phyloP scores from a whole-genome alignment of 2,329 filamentous ascomycete genomes.

The Cladophialophora immunda region DNA sequence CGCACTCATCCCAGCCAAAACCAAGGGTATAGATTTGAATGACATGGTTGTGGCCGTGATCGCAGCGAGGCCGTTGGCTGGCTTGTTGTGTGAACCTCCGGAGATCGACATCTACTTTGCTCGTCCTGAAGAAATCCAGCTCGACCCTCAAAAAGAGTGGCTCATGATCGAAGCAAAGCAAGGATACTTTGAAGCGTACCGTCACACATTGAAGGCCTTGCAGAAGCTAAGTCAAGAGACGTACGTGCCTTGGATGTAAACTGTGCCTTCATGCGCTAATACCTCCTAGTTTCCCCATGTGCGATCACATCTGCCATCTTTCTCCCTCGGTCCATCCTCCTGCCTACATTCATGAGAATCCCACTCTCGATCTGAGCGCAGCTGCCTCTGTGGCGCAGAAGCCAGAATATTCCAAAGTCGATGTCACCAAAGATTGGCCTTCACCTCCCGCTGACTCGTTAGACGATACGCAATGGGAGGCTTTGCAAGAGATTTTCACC shows the following conservation, averaged over 20 bases:
- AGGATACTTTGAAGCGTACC: slow-evolving; percentile 79
- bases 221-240: slow-evolving; percentile 70
- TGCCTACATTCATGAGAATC: slow-evolving; percentile 60
- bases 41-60: slow-evolving; percentile 70
- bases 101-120: slow-evolving; percentile 80
- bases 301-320: slow-evolving; percentile 53
- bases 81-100: slow-evolving; percentile 71
- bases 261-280: slow-evolving; percentile 24
- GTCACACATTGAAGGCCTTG: slow-evolving; percentile 76
- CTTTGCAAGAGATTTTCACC: slow-evolving; percentile 74
- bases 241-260: slow-evolving; percentile 41
- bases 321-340: slow-evolving; percentile 57
- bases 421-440: slow-evolving; percentile 67
- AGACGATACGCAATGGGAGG: slow-evolving; percentile 75
- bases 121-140: slow-evolving; percentile 64
- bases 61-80: slow-evolving; percentile 71
- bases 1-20: slow-evolving; percentile 60
- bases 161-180: slow-evolving; percentile 80
- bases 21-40: slow-evolving; percentile 72
- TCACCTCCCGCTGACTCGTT: slow-evolving; percentile 56
- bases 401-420: slow-evolving; percentile 55
- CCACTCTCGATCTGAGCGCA: slow-evolving; percentile 58
- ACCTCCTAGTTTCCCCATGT: slow-evolving; percentile 53
- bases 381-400: slow-evolving; percentile 47
- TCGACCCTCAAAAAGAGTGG: slow-evolving; percentile 75